Conservation (phyloP, 495 filamentous ascomycete species). For the Xylaria longipes region DNA sequence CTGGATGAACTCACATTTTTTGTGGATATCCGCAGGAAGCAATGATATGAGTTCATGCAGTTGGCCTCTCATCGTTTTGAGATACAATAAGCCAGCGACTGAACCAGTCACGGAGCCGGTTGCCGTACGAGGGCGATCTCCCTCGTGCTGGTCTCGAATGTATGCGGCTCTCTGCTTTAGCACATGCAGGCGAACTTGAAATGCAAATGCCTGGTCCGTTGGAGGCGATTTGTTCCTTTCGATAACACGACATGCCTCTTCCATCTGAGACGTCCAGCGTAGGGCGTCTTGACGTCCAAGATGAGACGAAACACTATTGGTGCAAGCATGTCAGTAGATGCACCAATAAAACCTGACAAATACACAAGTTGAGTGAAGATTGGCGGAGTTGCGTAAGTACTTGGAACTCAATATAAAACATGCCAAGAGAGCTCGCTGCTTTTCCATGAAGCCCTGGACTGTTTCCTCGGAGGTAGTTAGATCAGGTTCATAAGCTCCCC, state of each 20-base stretch:
- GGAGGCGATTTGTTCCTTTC: constrained; percentile 36
- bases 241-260: constrained; percentile 41
- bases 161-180: constrained; percentile 33
- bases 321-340: neutral
- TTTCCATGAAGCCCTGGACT: constrained; percentile 44
- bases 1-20: neutral
- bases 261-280: constrained; percentile 48
- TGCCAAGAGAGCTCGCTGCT: constrained; percentile 56
- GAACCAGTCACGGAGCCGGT: neutral
- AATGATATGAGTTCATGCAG: constrained; percentile 3
- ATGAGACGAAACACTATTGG: constrained; percentile 40
- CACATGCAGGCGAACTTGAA: constrained; percentile 56
- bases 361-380: neutral
- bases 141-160: constrained; percentile 25
- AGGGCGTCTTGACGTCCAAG: constrained; percentile 41
- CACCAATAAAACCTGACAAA: neutral
- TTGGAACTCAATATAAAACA: constrained; percentile 56
- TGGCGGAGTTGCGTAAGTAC: constrained; percentile 34
- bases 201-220: constrained; percentile 52
- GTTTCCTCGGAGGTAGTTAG: neutral
- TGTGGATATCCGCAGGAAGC: neutral
- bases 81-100: neutral
- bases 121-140: neutral
- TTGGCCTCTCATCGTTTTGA: constrained; percentile 1
- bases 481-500: constrained; percentile 24